These are phyloP conservation scores for Carex myosuroides DNA, from an alignment of 176 grass and related monocot species.

Conservation along the genomic window DNA sequence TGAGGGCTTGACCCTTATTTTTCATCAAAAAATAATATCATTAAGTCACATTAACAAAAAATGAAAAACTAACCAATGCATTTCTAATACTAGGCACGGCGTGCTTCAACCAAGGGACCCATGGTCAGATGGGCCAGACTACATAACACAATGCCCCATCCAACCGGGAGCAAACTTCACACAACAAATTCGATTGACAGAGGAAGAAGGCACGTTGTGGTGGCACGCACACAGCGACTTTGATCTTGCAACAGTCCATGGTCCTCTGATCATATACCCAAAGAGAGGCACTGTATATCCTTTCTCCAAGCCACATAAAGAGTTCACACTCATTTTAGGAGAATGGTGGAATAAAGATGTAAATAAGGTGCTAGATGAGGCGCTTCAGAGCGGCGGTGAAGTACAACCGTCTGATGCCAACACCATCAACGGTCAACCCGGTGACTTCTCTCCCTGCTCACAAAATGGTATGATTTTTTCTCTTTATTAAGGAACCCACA, in stretches of 20 bases:
- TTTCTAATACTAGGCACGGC: constrained; percentile 34
- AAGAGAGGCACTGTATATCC: constrained; percentile 36
- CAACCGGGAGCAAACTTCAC: constrained; percentile 46
- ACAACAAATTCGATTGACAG: constrained; percentile 51
- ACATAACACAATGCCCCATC: constrained; percentile 58
- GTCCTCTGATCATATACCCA: constrained; percentile 52
- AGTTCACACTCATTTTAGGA: constrained; percentile 48
- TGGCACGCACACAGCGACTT: constrained; percentile 35
- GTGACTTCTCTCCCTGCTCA: constrained; percentile 25
- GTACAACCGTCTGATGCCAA: constrained; percentile 38
- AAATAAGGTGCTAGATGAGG: constrained; percentile 35
- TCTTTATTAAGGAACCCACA: background rate
- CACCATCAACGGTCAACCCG: constrained; percentile 50
- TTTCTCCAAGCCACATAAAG: constrained; percentile 51
- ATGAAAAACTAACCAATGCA: background rate
- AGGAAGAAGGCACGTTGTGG: constrained; percentile 56
- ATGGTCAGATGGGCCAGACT: constrained; percentile 50
- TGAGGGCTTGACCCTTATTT: no score
- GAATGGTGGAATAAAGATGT: constrained; percentile 63
- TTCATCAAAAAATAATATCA: no score
- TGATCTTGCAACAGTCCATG: constrained; percentile 23
- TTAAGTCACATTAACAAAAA: no score
- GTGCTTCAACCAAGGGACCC: constrained; percentile 50
- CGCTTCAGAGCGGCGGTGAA: constrained; percentile 31
- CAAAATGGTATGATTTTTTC: background rate